Base-by-base conservation (phyloP, 768 basidiomycete species). In the Podaxis mareebaensis region DNA sequence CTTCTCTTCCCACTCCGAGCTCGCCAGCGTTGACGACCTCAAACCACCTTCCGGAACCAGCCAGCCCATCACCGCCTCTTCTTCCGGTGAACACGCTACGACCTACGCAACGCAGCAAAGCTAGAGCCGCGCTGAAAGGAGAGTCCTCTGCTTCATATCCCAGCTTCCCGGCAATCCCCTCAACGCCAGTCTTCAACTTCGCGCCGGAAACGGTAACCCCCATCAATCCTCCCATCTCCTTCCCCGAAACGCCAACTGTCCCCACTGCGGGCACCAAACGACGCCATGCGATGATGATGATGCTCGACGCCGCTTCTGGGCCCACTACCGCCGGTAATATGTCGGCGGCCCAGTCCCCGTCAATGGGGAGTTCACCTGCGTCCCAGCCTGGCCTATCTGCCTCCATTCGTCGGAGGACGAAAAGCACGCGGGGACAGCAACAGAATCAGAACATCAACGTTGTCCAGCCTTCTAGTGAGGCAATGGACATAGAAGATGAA, bases 401-500 rank as follows among this genome's bases (percentile, higher is more conserved):
- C 33, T 61, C 68, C 10, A 66, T 60, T 4, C 78, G 85, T 61
- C 77, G 89, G 60, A 80, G 89, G 52, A 90, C 86, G 4, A 74
- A 87, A 46, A 88, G 85, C 65, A 71, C 78, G 24, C 71, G 78
- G 53, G 68, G 70, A 36, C 72, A 73, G 52, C 71, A 74, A 42
- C 78, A 78, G 72, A 79, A 74, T 42, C 78, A 70, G 73, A 79
- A 69, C 65, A 74, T 74, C 65, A 79, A 71, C 65, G 68, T 76
- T 53, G 74, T 74, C 6, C 78, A 75, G 56, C 65, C 70, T 26
- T 49, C 72, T 58, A 69, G 74, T 26, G 83, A 85, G 54, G 83
- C 82, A 64, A 91, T 92, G 85, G 90, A 92, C 46, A 78, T 92
- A 17, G 91, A 93, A 67, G 91, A 92, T 58, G 90, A 90, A 13